Evolutionary conservation across 2,329 filamentous ascomycete species (phyloP).

Genomic region (Aspergillus ibericus): DNA sequence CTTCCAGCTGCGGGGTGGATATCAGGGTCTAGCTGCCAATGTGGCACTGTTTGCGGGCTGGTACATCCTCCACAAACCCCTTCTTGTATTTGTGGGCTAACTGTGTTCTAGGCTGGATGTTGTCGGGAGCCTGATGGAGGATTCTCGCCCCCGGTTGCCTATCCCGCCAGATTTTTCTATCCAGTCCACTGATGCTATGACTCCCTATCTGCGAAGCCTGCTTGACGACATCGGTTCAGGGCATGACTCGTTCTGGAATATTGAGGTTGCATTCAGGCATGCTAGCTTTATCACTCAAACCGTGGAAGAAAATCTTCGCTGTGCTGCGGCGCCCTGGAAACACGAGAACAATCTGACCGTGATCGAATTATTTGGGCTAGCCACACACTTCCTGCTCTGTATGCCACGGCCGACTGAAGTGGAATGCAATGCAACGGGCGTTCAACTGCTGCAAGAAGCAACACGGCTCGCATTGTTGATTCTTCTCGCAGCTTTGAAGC

Average conservation of each 20-base stretch:
- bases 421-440: not conserved
- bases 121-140: not conserved
- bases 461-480: not conserved
- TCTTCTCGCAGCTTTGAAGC: not conserved
- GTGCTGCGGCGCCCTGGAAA: not conserved
- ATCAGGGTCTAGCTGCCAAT: constrained; percentile 11
- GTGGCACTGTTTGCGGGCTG: not conserved
- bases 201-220: not conserved
- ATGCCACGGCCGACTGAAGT: not conserved
- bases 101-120: not conserved
- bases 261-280: not conserved
- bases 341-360: not conserved
- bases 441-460: not conserved
- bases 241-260: not conserved
- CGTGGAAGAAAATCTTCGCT: not conserved
- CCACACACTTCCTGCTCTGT: not conserved
- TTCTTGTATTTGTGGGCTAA: not conserved
- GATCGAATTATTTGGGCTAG: not conserved
- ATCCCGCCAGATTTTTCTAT: not conserved
- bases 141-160: not conserved
- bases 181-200: not conserved
- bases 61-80: not conserved
- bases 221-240: not conserved
- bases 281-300: not conserved
- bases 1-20: constrained; percentile 19